Evolutionary conservation across 1,139 yeast genomes (phyloP).

Genomic region (Geotrichum phurueaensis): DNA sequence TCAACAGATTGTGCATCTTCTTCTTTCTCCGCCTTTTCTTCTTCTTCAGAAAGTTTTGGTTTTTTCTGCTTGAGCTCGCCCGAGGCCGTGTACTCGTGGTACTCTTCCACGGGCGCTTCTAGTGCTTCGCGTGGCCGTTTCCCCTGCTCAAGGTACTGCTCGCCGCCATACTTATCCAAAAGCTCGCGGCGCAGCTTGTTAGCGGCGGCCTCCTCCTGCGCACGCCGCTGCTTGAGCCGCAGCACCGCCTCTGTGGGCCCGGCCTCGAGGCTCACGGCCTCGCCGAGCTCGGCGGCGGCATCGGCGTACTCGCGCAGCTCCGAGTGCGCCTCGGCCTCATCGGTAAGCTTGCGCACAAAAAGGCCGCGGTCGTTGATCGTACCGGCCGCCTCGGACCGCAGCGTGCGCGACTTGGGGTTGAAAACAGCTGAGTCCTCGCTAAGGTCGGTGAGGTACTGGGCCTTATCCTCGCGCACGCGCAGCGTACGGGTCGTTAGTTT

Average conservation of each 20-base stretch:
- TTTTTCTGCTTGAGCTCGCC: constrained; percentile 21
- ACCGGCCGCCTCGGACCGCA: constrained; percentile 41
- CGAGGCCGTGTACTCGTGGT: constrained; percentile 27
- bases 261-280: constrained; percentile 46
- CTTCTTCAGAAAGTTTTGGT: constrained; percentile 9
- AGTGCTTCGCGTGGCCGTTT: constrained; percentile 28
- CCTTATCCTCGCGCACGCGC: constrained; percentile 50
- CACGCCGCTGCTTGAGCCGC: constrained; percentile 36
- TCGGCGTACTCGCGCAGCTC: constrained; percentile 47
- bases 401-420: constrained; percentile 54
- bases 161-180: constrained; percentile 42
- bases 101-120: constrained; percentile 22
- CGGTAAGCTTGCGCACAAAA: constrained; percentile 49
- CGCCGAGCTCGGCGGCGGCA: constrained; percentile 41
- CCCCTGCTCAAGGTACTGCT: constrained; percentile 21
- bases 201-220: constrained; percentile 35
- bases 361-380: constrained; percentile 46
- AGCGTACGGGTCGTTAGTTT: constrained; percentile 29
- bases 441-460: constrained; percentile 44
- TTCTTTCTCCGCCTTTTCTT: constrained; percentile 13
- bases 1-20: constrained; percentile 9
- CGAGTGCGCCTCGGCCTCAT: constrained; percentile 49
- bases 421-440: constrained; percentile 34
- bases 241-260: constrained; percentile 55
- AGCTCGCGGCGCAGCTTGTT: constrained; percentile 23